Percentiles rank a stretch among this genome's conserved stretches.
Evolutionary conservation across 371 early-diverging fungal genomes (phyloP).

Genomic region (Funneliformis caledonium): DNA sequence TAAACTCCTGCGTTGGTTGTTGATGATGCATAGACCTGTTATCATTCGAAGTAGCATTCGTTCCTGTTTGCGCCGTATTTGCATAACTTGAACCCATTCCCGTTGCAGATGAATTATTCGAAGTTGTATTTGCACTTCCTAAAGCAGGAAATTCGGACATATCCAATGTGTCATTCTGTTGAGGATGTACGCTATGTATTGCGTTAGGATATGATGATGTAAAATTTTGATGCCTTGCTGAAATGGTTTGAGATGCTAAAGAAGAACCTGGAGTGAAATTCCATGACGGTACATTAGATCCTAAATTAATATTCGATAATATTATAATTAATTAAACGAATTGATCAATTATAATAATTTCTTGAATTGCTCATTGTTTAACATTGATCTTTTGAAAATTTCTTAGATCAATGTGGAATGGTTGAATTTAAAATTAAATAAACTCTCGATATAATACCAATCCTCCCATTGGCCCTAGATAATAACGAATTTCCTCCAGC

Average conservation of each 20-base stretch:
- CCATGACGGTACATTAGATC: constrained; percentile 36
- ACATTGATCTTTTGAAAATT: neutral
- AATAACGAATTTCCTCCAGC: constrained; percentile 29
- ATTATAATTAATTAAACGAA: neutral
- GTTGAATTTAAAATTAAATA: neutral
- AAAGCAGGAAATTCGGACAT: constrained; percentile 55
- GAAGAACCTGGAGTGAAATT: constrained; percentile 33
- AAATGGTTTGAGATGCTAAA: constrained; percentile 2
- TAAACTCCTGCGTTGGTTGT: constrained; percentile 26
- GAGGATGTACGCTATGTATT: constrained; percentile 20
- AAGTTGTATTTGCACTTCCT: constrained; percentile 38
- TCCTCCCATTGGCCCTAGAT: constrained; percentile 20
- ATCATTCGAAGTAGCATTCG: constrained; percentile 22
- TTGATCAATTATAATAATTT: neutral
- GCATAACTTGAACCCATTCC: constrained; percentile 32
- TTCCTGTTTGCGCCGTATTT: constrained; percentile 20
- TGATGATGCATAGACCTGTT: constrained; percentile 12
- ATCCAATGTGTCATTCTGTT: constrained; percentile 43
- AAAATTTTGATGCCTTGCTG: constrained; percentile 29
- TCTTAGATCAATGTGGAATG: neutral
- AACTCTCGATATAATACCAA: constrained; percentile 8
- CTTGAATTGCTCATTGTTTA: neutral
- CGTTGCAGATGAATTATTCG: constrained; percentile 27
- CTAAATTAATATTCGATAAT: constrained; percentile 11
- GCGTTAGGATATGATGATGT: constrained; percentile 18